These are phyloP conservation scores for Spergularia bocconei DNA, from an alignment of 148 eudicot species.

Conservation along the genomic window DNA sequence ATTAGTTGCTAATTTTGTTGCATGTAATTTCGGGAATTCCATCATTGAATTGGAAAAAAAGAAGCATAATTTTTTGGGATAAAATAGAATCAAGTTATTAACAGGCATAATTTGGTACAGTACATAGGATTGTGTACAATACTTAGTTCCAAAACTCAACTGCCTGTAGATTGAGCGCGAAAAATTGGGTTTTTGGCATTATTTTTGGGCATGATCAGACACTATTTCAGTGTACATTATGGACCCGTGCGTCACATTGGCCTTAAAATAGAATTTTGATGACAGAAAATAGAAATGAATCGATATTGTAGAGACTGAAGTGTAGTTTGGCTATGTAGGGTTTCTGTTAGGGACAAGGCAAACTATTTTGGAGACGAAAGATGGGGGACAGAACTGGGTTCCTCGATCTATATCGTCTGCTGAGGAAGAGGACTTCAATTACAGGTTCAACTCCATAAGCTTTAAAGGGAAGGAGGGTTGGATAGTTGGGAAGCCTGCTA, in stretches of 20 bases:
- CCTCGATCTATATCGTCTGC: slow-evolving; percentile 84
- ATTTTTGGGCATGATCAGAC: neutral
- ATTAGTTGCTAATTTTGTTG: neutral
- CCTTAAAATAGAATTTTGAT: neutral
- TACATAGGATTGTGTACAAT: no score
- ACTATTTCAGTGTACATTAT: neutral
- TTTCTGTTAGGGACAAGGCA: slow-evolving; percentile 93
- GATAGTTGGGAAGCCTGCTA: slow-evolving; percentile 96
- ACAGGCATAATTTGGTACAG: no score
- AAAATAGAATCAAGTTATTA: no score
- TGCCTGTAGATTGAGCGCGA: neutral
- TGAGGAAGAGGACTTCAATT: slow-evolving; percentile 96
- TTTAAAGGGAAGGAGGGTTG: slow-evolving; percentile 94
- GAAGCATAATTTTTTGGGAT: no score
- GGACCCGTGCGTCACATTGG: neutral
- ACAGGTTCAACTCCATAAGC: slow-evolving; percentile 91
- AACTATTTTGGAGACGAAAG: slow-evolving; percentile 92
- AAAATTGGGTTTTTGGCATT: neutral
- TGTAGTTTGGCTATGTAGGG: slow-evolving; percentile 50
- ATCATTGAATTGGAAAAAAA: no score
- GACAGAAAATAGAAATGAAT: neutral
- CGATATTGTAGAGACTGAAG: neutral
- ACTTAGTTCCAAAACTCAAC: no score
- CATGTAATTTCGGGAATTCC: neutral
- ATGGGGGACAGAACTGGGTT: slow-evolving; percentile 78